Evolutionary conservation across 2,329 filamentous ascomycete genomes (phyloP), one percentile per base, ranked within the genome.

Genomic region (Emydomyces testavorans): DNA sequence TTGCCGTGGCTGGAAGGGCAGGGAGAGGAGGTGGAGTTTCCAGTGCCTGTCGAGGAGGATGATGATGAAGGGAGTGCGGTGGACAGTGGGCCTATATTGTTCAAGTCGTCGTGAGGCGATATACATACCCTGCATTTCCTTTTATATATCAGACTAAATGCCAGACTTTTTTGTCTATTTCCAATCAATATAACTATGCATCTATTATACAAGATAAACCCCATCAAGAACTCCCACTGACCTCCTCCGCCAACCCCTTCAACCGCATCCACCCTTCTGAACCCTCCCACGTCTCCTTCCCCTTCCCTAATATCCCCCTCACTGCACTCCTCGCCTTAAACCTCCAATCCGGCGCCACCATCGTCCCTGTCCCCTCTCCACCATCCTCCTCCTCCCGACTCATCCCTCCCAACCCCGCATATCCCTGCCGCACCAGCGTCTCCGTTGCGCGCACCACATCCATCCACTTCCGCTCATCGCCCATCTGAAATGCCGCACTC

Each of bases 261-360:
- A 69, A 54, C 18, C 58, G 52, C 26, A 47, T 53, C 66, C 64
- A 70, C 13, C 63, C 68, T 38, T 65, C 62, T 3, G 57, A 84
- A 8, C 77, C 87, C 66, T 94, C 88, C 87, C 89, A 95, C 10
- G 66, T 75, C 58, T 86, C 83, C 68, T 79, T 89, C 0, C 78
- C 89, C 60, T 84, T 83, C 0, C 87, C 83, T 73, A 93, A 75
- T 5, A 96, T 82, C 44, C 85, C 87, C 46, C 88, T 74, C 2
- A 94, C 74, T 8, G 89, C 89, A 62, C 79, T 93, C 57, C 86
- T 75, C 0, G 86, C 85, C 75, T 94, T 96, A 54, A 85, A 85
- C 64, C 78, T 84, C 92, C 92, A 98, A 58, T 81, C 82, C 50
- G 75, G 76, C 1, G 85, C 86, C 2, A 95, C 80, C 24, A 78